Evolutionary conservation across 148 eudicot genomes (phyloP), one percentile per base, ranked within the genome.

Genomic region (Mesembryanthemum crystallinum): DNA sequence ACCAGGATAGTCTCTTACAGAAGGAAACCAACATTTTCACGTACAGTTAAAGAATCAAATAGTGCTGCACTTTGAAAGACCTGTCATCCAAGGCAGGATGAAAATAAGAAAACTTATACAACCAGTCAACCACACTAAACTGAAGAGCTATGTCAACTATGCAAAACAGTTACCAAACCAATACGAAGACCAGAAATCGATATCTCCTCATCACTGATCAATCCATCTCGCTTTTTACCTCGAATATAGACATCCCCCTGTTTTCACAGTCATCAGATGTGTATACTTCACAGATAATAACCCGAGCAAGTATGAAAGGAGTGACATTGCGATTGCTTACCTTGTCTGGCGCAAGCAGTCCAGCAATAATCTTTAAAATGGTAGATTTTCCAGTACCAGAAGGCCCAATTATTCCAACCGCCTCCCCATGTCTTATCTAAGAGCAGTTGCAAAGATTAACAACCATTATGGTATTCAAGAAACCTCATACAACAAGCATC

Each of bases 321-420:
- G 30, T 29, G 17, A 30, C 0, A 62, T 17, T 28, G 29, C 68
- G 54, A 69, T 35, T n/a, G 51, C 61, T 75, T 80, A 89, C 98
- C 96, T 94, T 85, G 79, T 91, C 97, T 58, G 98, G 97, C 75
- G 92, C 87, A 83, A 94, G 97, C 81, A 94, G 98, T 64, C 98
- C 98, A 43, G 98, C 94, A 63, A 94, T 94, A 74, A 94, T 89
- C 84, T 94, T 94, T 75, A 94, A 77, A 51, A 94, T 79, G 51
- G 98, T 94, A 74, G 98, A 94, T 82, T 93, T 93, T 58, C 98
- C 98, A n/a, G 98, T 94, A 77, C 97, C 98, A 80, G 97, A 94
- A 52, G 97, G 94, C 72, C 97, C 98, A 75, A 94, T 91, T 42
- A 94, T 94, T 78, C 98, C 97, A 81, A 94, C 91, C 66, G 98